phyloP scores from a whole-genome alignment of 768 basidiomycete species.

The Trichaptum fuscoviolaceum region DNA sequence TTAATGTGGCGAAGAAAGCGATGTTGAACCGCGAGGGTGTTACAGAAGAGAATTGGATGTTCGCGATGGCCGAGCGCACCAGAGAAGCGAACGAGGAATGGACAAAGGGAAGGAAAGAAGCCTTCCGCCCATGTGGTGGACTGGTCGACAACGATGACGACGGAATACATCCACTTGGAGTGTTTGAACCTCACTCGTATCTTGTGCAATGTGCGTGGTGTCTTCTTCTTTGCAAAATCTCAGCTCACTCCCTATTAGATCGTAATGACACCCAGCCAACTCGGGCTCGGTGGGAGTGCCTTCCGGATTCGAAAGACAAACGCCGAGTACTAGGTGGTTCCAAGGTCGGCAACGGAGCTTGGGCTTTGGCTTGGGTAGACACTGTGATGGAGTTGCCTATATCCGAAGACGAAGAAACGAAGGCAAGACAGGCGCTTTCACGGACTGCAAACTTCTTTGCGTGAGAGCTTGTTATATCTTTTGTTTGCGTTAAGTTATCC shows the following conservation, averaged over 20 bases:
- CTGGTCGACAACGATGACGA: slow-evolving; percentile 33
- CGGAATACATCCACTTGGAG: slow-evolving; percentile 45
- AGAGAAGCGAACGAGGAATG: slow-evolving; percentile 60
- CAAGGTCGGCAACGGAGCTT: slow-evolving; percentile 72
- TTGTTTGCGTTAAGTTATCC: too few species aligned
- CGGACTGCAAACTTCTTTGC: background rate
- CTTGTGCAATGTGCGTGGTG: slow-evolving; percentile 61
- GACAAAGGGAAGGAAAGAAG: slow-evolving; percentile 51
- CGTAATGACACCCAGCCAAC: slow-evolving; percentile 77
- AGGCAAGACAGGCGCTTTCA: background rate
- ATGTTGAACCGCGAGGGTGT: slow-evolving; percentile 75
- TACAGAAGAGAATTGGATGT: slow-evolving; percentile 91
- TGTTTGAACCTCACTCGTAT: slow-evolving; percentile 81
- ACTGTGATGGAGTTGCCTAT: slow-evolving; percentile 34
- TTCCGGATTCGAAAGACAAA: slow-evolving; percentile 38
- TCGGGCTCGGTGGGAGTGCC: slow-evolving; percentile 49
- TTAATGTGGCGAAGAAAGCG: slow-evolving; percentile 80
- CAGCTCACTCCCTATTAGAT: slow-evolving; percentile 37
- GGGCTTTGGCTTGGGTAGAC: slow-evolving; percentile 79
- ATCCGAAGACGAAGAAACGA: slow-evolving; percentile 19
- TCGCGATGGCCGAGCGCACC: slow-evolving; percentile 63
- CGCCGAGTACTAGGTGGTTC: slow-evolving; percentile 58
- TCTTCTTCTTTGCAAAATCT: slow-evolving; percentile 6
- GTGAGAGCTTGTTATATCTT: background rate
- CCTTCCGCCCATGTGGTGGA: slow-evolving; percentile 47